Evolutionary conservation across 331 rosid genomes (phyloP), one percentile per base, ranked within the genome.

Genomic region (Saraca asoca): DNA sequence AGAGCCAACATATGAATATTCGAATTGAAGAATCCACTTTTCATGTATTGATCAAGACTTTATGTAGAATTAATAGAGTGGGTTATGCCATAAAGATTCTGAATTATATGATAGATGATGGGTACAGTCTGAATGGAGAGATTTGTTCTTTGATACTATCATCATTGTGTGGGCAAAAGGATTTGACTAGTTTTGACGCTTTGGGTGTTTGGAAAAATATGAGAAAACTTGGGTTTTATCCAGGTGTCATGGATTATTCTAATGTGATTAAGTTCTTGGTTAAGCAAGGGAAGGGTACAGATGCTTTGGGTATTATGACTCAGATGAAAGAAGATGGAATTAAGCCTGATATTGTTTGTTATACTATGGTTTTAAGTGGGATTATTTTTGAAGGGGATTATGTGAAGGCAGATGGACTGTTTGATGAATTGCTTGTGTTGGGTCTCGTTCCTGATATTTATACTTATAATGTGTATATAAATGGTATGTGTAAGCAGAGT

Each of bases 371-470:
- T 68, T 77, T 92, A 59, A 74, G 75, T 65, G 87, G 82, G 3
- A 31, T 85, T 56, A 76, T 87, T 9, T 73, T 61, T 4, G 82
- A 80, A 69, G 86, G 81, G 17, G 70, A 82, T 37, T 82, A 73
- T 67, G 63, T 12, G 54, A 81, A 54, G 56, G 81, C 88, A 13
- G 90, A 81, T 68, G 78, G 82, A 66, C 71, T 89, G 65, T 93
- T 93, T 45, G 95, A 93, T 64, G 91, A 92, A 77, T 64, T 85
- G 81, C 85, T 89, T 65, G 85, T 90, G 7, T 77, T 81, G 43
- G 95, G 96, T 39, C 80, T 89, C 45, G 58, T 85, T 70, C 96
- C 88, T 64, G 85, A 93, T 75, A 53, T 81, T 37, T 82, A 78
- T 83, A 81, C 95, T 24, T 87, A 85, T 31, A 87, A 84, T 29